Evolutionary conservation across 129 eudicot species (phyloP).

Genomic region (Smallanthus sonchifolius): DNA sequence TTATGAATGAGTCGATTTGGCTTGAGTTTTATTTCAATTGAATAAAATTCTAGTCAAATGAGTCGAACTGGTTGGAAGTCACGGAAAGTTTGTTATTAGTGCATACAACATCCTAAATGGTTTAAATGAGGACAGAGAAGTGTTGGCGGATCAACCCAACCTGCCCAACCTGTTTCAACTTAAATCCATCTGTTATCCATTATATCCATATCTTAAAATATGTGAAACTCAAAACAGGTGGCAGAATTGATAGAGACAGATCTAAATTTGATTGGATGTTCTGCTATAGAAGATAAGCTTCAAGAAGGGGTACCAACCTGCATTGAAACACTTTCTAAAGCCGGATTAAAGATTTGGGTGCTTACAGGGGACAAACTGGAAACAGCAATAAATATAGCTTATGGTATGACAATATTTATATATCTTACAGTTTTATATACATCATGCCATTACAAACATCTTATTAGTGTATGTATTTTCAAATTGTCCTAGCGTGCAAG

Average conservation of each 20-base stretch:
- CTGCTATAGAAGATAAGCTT: slow-evolving; percentile 99
- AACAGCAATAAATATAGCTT: slow-evolving; percentile 97
- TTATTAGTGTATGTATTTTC: slow-evolving; percentile 4
- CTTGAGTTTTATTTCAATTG: neutral
- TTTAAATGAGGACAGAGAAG: neutral
- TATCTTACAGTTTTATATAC: neutral
- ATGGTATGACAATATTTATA: slow-evolving; percentile 41
- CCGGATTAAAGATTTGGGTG: slow-evolving; percentile 98
- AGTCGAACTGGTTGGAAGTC: neutral
- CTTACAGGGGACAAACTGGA: slow-evolving; percentile 97
- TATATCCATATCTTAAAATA: neutral
- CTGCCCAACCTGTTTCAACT: neutral
- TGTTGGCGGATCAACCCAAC: neutral
- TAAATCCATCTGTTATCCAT: neutral
- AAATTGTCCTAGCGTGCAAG: slow-evolving; percentile 69
- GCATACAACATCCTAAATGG: neutral
- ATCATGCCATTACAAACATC: neutral
- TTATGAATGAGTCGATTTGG: neutral
- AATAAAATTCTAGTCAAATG: neutral
- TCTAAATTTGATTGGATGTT: slow-evolving; percentile 78
- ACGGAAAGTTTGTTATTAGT: neutral
- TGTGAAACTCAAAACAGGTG: slow-evolving; percentile 46
- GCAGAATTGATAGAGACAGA: slow-evolving; percentile 84
- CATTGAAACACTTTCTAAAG: slow-evolving; percentile 88
- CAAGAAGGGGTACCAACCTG: slow-evolving; percentile 99